Evolutionary conservation across 164 flowering plant genomes (phyloP), one percentile per base, ranked within the genome.

Genomic region (Vitis rupestris): DNA sequence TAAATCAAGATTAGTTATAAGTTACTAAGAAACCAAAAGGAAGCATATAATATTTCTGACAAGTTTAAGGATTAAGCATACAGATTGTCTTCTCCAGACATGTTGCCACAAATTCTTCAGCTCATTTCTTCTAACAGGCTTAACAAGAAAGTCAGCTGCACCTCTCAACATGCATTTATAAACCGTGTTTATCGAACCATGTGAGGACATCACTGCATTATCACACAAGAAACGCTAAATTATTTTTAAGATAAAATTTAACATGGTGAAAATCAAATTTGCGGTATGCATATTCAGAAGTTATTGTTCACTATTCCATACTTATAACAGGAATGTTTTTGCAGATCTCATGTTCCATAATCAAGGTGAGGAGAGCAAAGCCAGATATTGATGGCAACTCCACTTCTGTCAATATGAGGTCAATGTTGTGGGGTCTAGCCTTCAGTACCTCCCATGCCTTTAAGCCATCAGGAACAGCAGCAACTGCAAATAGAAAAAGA

Each of bases 81-180:
- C 98, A 63, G 88, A 74, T 84, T 88, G 93, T 76, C 91, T 86
- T 71, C 97, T 92, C 99, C 97, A 94, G 59, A 91, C 94, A 87
- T 94, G 99, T 83, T 92, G 99, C 99, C 99, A 95, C 78, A 95
- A 72, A 78, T 91, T 95, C 67, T 80, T 90, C 49, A 95, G 81
- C 78, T 95, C 99, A 70, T 95, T 95, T 76, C 79, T 95, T 78
- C 99, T 81, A 48, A 95, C 59, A 15, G 99, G 99, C 83, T 95
- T 95, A 47, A 93, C 88, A 55, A 95, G 94, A 82, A 90, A 95
- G 75, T 95, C 99, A 14, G 91, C 90, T 72, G 97, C 99, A 70
- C 99, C 99, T 79, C 83, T 87, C 83, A 88, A 59, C 97, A 93
- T 92, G 85, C 97, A 95, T 70, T 89, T 87, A 68, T 88, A 88